phyloP scores from a whole-genome alignment of 1,284 basidiomycete genomes.

The Fomitopsis pinicola region DNA sequence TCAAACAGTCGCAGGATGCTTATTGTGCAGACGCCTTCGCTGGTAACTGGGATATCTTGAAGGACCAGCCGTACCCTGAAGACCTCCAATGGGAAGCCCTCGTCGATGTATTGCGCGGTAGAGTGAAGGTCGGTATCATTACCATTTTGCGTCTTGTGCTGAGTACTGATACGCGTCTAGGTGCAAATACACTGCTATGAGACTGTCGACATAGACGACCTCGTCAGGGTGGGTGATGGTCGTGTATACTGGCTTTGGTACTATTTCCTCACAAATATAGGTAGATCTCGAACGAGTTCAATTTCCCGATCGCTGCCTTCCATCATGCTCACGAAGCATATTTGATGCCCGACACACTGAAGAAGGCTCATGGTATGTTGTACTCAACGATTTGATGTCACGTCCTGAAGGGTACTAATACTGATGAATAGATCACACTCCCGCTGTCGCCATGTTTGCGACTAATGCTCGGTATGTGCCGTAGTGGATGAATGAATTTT shows the following conservation, averaged over 20 bases:
- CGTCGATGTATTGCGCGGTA: constrained; percentile 77
- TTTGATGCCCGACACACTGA: constrained; percentile 50
- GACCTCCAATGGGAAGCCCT: constrained; percentile 79
- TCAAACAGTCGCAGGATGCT: constrained; percentile 69
- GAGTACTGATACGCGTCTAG: constrained; percentile 21
- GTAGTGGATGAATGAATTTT: background rate
- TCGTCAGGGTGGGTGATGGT: constrained; percentile 46
- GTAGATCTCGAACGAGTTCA: constrained; percentile 41
- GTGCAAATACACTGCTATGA: constrained; percentile 74
- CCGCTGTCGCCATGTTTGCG: constrained; percentile 56
- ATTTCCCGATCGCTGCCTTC: constrained; percentile 47
- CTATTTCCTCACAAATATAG: background rate
- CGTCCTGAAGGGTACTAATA: background rate
- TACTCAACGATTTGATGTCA: background rate
- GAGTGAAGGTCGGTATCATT: constrained; percentile 47
- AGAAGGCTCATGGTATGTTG: constrained; percentile 48
- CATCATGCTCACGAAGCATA: constrained; percentile 61
- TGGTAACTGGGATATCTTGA: constrained; percentile 55
- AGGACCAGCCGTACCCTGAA: constrained; percentile 56
- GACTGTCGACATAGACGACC: constrained; percentile 72
- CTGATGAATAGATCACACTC: constrained; percentile 29
- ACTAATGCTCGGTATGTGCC: constrained; percentile 34
- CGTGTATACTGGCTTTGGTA: no score
- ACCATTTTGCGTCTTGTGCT: background rate
- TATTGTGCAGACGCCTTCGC: constrained; percentile 55